Evolutionary conservation across 805 yeast species (phyloP).

Genomic region (Metschnikowia cubensis): DNA sequence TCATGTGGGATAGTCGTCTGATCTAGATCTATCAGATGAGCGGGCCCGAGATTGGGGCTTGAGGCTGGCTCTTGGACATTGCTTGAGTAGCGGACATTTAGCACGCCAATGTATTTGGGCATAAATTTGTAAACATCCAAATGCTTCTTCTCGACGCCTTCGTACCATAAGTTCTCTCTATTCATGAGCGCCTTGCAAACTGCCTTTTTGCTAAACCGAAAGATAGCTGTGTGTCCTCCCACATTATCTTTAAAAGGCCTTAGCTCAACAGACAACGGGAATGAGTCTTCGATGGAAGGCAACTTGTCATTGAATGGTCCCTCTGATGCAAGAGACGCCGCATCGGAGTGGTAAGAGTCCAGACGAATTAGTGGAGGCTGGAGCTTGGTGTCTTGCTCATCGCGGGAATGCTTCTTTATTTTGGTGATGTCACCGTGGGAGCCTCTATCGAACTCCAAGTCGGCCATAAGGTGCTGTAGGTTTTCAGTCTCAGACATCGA

Average conservation of each 20-base stretch:
- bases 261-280: constrained; percentile 79
- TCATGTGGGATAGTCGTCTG: not conserved
- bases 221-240: constrained; percentile 98
- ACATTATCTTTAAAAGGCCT: constrained; percentile 91
- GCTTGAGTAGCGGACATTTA: constrained; percentile 79
- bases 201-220: constrained; percentile 84
- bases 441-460: constrained; percentile 44
- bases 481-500: constrained; percentile 12
- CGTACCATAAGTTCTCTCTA: constrained; percentile 90
- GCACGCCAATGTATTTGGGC: constrained; percentile 93
- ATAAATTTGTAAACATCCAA: constrained; percentile 74
- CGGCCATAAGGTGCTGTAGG: constrained; percentile 47
- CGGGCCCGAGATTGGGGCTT: constrained; percentile 11
- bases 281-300: constrained; percentile 18
- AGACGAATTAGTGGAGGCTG: constrained; percentile 1
- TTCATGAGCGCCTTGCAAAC: constrained; percentile 91
- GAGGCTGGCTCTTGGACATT: constrained; percentile 31
- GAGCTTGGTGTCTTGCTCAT: constrained; percentile 4
- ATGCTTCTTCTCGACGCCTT: constrained; percentile 74
- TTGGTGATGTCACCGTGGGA: constrained; percentile 29
- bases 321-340: not conserved
- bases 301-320: not conserved
- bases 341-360: not conserved
- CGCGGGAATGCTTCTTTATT: constrained; percentile 16
- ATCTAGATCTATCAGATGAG: not conserved